phyloP scores from a whole-genome alignment of 306 rosid species.

The Styphnolobium japonicum region DNA sequence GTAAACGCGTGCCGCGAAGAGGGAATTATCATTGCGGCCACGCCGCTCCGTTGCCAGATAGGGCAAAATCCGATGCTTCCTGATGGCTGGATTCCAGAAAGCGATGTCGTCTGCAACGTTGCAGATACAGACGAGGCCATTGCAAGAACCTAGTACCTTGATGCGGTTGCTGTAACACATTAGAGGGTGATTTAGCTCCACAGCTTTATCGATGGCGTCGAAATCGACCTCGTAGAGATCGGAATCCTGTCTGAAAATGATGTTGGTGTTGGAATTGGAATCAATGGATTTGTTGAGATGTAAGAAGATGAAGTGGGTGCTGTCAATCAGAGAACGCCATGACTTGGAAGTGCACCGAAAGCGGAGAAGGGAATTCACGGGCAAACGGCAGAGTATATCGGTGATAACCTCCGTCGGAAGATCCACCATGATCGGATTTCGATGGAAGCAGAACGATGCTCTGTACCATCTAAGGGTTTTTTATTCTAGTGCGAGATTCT shows the following conservation, averaged over 20 bases:
- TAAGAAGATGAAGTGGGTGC: constrained; percentile 34
- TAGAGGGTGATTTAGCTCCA: constrained; percentile 63
- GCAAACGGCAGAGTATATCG: constrained; percentile 47
- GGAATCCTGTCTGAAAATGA: constrained; percentile 49
- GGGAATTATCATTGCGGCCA: no score
- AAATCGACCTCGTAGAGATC: constrained; percentile 40
- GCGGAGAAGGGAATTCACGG: constrained; percentile 45
- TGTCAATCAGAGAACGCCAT: constrained; percentile 61
- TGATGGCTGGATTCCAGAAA: constrained; percentile 64
- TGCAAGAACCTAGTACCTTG: constrained; percentile 48
- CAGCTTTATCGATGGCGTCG: constrained; percentile 23
- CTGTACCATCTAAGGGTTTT: neutral
- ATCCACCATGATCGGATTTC: constrained; percentile 29
- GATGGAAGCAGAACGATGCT: neutral
- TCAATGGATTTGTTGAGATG: constrained; percentile 40
- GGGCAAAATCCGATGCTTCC: constrained; percentile 48
- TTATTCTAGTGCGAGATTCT: neutral
- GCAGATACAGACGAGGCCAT: constrained; percentile 67
- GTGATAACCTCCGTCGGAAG: constrained; percentile 63
- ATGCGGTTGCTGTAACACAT: constrained; percentile 72
- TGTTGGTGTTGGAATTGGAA: constrained; percentile 10
- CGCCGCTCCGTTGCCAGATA: constrained; percentile 39
- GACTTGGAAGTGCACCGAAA: constrained; percentile 41
- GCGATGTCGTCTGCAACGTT: constrained; percentile 74
- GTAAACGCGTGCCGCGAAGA: constrained; percentile 39